These are phyloP conservation scores for Termitomyces sp. DNA, from an alignment of 768 basidiomycete genomes.

Conservation along the genomic window DNA sequence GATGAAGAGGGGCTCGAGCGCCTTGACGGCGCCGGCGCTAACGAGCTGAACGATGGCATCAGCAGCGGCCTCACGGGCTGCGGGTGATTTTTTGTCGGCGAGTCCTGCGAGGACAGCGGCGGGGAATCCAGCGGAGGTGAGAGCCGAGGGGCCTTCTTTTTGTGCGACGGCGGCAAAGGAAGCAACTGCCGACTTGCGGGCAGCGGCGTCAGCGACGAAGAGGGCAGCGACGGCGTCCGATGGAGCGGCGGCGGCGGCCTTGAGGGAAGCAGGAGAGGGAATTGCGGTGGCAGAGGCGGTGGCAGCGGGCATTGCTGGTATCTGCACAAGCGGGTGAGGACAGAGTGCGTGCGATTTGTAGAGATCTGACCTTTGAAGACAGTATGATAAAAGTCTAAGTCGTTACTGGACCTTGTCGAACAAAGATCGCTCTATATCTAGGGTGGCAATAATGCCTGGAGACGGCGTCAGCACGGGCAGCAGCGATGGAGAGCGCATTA, in stretches of 20 bases:
- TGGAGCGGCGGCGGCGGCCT: slow-evolving; percentile 48
- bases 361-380: slow-evolving; percentile 40
- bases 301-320: slow-evolving; percentile 77
- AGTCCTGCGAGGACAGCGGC: slow-evolving; percentile 82
- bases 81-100: slow-evolving; percentile 92
- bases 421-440: slow-evolving; percentile 67
- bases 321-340: slow-evolving; percentile 32
- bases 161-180: slow-evolving; percentile 71
- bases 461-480: slow-evolving; percentile 9
- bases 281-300: slow-evolving; percentile 60
- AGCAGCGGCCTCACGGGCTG: slow-evolving; percentile 87
- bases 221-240: slow-evolving; percentile 69
- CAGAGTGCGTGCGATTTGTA: background rate
- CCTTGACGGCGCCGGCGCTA: slow-evolving; percentile 68
- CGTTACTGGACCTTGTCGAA: slow-evolving; percentile 52
- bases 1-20: slow-evolving; percentile 88
- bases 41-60: slow-evolving; percentile 65
- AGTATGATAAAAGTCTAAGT: slow-evolving; percentile 34
- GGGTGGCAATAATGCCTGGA: slow-evolving; percentile 32
- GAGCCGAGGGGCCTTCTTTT: slow-evolving; percentile 81
- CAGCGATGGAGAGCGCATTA: slow-evolving; percentile 14
- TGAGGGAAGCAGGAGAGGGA: slow-evolving; percentile 70
- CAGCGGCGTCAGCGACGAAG: slow-evolving; percentile 83
- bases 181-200: slow-evolving; percentile 69
- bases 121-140: slow-evolving; percentile 66